Percentiles rank a stretch among this genome's conserved stretches.
Conservation (phyloP, 2,329 filamentous ascomycete genomes). For the Xylaria sp. region DNA sequence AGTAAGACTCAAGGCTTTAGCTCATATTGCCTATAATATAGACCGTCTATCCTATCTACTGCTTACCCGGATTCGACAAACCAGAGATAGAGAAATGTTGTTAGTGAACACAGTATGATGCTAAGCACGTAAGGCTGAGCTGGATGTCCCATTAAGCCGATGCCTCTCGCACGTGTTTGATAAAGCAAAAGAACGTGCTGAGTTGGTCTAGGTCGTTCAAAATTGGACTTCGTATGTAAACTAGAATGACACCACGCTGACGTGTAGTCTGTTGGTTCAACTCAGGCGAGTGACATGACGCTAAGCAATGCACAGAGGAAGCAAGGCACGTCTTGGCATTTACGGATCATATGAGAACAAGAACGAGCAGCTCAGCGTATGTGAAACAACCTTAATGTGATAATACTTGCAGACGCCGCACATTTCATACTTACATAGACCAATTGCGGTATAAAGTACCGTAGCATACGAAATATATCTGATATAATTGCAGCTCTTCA, state of each 20-base stretch:
- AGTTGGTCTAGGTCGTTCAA: not conserved
- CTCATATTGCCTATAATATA: conserved; percentile 1
- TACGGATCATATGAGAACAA: not conserved
- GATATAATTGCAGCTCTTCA: not conserved
- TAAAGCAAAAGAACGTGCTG: not conserved
- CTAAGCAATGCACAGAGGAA: not conserved
- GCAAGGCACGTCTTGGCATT: not conserved
- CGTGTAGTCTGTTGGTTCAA: not conserved
- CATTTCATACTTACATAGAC: not conserved
- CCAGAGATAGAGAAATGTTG: conserved; percentile 10
- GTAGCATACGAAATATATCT: not conserved
- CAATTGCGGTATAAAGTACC: not conserved
- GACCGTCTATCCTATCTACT: not conserved
- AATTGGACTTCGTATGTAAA: not conserved
- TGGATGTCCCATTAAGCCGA: not conserved
- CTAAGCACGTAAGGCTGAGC: not conserved
- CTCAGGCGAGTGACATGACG: not conserved
- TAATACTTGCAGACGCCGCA: conserved; percentile 1
- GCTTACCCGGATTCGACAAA: conserved; percentile 12
- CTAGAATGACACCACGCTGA: not conserved
- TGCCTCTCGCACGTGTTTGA: not conserved
- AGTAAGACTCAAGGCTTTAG: conserved; percentile 6
- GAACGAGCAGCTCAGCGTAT: not conserved
- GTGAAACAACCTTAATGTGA: conserved; percentile 12
- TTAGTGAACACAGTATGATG: conserved; percentile 2